These are phyloP conservation scores for Hortiboletus campestris DNA, from an alignment of 768 basidiomycete species.

Conservation along the genomic window DNA sequence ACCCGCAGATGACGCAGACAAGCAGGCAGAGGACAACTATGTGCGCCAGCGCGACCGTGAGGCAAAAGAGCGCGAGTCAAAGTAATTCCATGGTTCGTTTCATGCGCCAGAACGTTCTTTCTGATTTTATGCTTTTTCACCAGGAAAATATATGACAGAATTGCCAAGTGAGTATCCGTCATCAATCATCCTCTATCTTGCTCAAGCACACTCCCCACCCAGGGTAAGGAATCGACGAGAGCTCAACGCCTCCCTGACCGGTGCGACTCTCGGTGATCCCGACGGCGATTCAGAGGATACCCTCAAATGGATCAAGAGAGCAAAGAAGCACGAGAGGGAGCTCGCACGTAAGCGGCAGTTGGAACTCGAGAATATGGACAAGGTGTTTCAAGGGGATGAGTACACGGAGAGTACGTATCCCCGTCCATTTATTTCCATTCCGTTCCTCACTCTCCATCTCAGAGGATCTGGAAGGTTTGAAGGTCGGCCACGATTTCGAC, in stretches of 20 bases:
- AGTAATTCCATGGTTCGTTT: conserved; percentile 50
- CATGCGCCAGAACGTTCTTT: conserved; percentile 5
- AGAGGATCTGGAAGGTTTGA: conserved; percentile 92
- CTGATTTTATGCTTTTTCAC: conserved; percentile 23
- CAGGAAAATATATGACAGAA: conserved; percentile 69
- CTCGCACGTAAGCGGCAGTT: conserved; percentile 78
- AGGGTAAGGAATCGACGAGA: conserved; percentile 94
- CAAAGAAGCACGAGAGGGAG: conserved; percentile 89
- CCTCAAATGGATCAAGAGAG: conserved; percentile 86
- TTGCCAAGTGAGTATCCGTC: conserved; percentile 81
- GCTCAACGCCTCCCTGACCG: conserved; percentile 88
- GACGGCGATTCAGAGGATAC: conserved; percentile 77
- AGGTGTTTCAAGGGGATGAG: conserved; percentile 62
- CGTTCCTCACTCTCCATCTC: conserved; percentile 2
- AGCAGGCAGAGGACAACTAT: conserved; percentile 87
- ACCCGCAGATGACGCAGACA: conserved; percentile 72
- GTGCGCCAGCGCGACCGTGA: conserved; percentile 66
- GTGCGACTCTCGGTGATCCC: conserved; percentile 86
- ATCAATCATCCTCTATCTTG: conserved; percentile 10
- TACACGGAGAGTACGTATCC: conserved; percentile 80
- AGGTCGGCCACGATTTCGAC: conserved; percentile 94
- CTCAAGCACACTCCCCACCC: conserved; percentile 46
- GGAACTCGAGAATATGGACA: conserved; percentile 84
- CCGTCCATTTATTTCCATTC: background rate
- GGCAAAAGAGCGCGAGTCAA: conserved; percentile 68